A percentile compares a stretch with the other conserved stretches of the same genome.
Evolutionary conservation across 1,284 basidiomycete genomes (phyloP).

Genomic region (Rhodotorula sp.): DNA sequence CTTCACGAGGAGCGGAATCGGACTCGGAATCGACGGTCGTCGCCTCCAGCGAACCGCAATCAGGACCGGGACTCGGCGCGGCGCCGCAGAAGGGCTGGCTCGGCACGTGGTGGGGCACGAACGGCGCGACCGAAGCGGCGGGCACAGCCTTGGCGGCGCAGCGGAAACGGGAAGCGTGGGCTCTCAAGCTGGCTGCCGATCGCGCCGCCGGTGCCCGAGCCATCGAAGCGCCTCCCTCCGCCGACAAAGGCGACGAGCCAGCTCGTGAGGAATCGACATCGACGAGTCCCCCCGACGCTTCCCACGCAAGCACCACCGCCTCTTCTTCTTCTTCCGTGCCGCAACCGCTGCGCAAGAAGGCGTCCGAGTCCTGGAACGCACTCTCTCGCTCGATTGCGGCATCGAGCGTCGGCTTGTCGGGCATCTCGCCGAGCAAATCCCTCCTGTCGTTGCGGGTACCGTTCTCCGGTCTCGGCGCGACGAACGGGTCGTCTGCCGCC

Average conservation of each 20-base stretch:
- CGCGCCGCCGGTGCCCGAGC: background rate
- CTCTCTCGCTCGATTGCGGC: conserved; percentile 17
- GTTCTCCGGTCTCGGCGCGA: conserved; percentile 10
- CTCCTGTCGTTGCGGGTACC: background rate
- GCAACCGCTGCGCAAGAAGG: background rate
- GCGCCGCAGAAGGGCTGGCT: background rate
- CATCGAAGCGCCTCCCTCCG: conserved; percentile 6
- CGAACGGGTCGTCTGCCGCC: conserved; percentile 18
- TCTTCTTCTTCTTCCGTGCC: background rate
- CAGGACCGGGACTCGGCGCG: too few relatives aligned
- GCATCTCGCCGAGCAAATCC: background rate
- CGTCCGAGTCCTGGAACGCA: conserved; percentile 14
- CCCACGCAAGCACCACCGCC: too few relatives aligned
- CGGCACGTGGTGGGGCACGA: conserved; percentile 6
- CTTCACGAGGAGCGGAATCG: too few relatives aligned
- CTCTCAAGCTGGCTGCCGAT: conserved; percentile 19
- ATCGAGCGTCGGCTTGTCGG: background rate
- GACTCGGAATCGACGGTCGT: too few relatives aligned
- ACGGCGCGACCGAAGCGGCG: background rate
- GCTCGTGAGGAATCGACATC: background rate
- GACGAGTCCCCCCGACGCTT: background rate
- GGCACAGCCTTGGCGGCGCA: conserved; percentile 5
- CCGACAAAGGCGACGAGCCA: background rate
- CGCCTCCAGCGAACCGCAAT: too few relatives aligned
- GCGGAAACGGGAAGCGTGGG: conserved; percentile 20